Conservation (phyloP, 345 rosid genomes). For the Ceriops decandra region DNA sequence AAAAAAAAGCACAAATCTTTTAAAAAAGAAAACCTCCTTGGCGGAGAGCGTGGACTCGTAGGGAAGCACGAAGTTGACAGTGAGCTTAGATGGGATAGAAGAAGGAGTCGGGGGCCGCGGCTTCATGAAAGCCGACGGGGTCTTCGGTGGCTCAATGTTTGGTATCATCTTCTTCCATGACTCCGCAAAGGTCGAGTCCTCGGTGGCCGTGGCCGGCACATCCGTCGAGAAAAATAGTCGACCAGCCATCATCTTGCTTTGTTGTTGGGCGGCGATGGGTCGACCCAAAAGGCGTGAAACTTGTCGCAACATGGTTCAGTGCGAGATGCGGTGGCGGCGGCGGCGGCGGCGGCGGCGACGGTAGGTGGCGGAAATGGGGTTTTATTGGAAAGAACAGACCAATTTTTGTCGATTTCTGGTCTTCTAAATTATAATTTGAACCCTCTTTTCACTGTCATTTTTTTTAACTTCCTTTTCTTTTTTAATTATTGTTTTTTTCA, state of each 20-base stretch:
- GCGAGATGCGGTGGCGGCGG: not conserved
- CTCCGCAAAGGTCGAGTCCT: slow-evolving; percentile 49
- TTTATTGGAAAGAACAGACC: not conserved
- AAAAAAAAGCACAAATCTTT: too few relatives aligned
- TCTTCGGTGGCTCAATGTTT: slow-evolving; percentile 74
- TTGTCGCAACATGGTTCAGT: slow-evolving; percentile 17
- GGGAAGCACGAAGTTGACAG: slow-evolving; percentile 84
- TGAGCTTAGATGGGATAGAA: slow-evolving; percentile 70
- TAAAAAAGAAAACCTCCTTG: slow-evolving; percentile 20
- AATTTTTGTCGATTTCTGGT: too few relatives aligned
- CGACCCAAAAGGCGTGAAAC: slow-evolving; percentile 16
- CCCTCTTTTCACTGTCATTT: too few relatives aligned
- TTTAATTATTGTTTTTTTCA: too few relatives aligned
- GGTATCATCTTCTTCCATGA: slow-evolving; percentile 73
- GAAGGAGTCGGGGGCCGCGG: slow-evolving; percentile 53
- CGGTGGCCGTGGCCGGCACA: slow-evolving; percentile 40
- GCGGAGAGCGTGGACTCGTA: slow-evolving; percentile 27
- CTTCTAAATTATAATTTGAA: too few relatives aligned
- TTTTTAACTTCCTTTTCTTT: too few relatives aligned
- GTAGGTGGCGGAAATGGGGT: slow-evolving; percentile 1
- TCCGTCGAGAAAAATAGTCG: slow-evolving; percentile 49
- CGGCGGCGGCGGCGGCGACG: not conserved
- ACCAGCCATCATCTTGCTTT: not conserved
- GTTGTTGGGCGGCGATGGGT: slow-evolving; percentile 2
- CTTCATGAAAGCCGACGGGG: slow-evolving; percentile 68